Conservation (phyloP, 306 rosid genomes). For the Quercus wislizeni region DNA sequence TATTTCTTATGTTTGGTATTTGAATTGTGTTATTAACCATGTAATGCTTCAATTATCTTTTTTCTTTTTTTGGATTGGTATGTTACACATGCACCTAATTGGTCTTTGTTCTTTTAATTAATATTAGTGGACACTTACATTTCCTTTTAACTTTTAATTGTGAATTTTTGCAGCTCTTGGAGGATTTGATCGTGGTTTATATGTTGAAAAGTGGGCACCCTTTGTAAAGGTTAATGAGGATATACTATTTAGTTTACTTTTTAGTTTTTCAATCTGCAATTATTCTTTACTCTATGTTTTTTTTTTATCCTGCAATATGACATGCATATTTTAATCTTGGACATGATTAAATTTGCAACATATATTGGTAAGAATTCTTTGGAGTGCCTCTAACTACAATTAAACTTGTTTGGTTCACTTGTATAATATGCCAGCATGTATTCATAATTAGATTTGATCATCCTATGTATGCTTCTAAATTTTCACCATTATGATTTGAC, state of each 20-base stretch:
- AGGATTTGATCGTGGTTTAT: conserved; percentile 74
- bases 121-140: neutral
- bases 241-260: no score
- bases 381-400: neutral
- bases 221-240: conserved; percentile 44
- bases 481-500: no score
- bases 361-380: neutral
- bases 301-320: neutral
- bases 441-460: no score
- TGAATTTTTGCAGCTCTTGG: conserved; percentile 65
- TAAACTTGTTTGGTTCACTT: neutral
- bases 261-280: neutral
- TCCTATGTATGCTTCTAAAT: no score
- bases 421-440: neutral
- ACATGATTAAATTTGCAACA: neutral
- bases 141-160: conserved; percentile 1
- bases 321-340: neutral
- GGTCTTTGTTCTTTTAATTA: neutral
- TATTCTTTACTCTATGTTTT: neutral
- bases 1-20: neutral
- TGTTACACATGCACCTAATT: no score
- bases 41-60: neutral
- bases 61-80: neutral
- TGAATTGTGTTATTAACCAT: neutral
- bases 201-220: conserved; percentile 93